phyloP scores from a whole-genome alignment of 495 filamentous ascomycete species.

The Annulohypoxylon nitens region DNA sequence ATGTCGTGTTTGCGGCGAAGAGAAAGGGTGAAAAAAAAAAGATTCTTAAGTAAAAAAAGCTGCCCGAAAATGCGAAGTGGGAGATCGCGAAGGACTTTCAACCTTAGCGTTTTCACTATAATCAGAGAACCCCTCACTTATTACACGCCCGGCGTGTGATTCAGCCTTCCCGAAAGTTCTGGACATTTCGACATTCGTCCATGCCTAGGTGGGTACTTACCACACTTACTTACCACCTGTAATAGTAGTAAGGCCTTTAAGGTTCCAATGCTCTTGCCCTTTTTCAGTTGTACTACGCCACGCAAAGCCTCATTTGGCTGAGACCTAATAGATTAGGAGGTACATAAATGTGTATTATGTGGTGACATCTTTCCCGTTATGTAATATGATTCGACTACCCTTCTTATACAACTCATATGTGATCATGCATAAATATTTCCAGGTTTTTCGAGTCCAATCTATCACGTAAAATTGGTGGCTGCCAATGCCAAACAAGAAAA shows the following conservation, averaged over 20 bases:
- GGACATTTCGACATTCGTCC: slow-evolving; percentile 42
- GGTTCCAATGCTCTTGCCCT: slow-evolving; percentile 9
- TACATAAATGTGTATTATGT: background rate
- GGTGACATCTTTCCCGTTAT: background rate
- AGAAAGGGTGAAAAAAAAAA: slow-evolving; percentile 28
- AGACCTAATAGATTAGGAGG: background rate
- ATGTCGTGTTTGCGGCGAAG: slow-evolving; percentile 40
- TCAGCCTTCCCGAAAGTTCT: slow-evolving; percentile 37
- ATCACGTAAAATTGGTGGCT: background rate
- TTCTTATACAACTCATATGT: background rate
- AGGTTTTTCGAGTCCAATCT: slow-evolving; percentile 6
- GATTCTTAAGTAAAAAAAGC: slow-evolving; percentile 47
- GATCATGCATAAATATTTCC: background rate
- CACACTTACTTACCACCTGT: slow-evolving; percentile 1
- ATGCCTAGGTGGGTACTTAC: slow-evolving; percentile 4
- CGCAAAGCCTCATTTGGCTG: slow-evolving; percentile 10
- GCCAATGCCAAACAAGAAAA: background rate
- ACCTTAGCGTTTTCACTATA: slow-evolving; percentile 39
- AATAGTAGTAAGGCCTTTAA: slow-evolving; percentile 23
- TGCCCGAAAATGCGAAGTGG: slow-evolving; percentile 51
- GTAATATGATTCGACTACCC: background rate
- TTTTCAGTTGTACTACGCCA: background rate
- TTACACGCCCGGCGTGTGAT: slow-evolving; percentile 29
- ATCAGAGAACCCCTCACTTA: slow-evolving; percentile 38
- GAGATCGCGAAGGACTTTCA: slow-evolving; percentile 43